Conservation (phyloP, 2,329 filamentous ascomycete species). For the Pestalotiopsis sp. region DNA sequence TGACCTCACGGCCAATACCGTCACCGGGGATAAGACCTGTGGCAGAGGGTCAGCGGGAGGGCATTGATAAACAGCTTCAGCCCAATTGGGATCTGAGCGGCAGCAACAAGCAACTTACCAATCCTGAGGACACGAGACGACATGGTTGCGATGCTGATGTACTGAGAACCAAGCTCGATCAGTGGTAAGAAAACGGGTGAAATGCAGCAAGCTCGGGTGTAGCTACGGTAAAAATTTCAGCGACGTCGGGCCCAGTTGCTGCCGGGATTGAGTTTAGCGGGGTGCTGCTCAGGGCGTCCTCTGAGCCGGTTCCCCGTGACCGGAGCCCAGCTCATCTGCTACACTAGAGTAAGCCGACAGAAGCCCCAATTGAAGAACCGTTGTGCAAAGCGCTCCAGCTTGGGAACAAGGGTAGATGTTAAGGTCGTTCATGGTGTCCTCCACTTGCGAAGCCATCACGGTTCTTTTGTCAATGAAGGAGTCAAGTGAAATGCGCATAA, state of each 20-base stretch:
- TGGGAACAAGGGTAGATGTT: neutral
- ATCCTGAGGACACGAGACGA: constrained; percentile 67
- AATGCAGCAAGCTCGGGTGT: neutral
- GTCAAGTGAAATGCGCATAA: neutral
- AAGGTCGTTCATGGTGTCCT: neutral
- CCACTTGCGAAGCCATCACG: neutral
- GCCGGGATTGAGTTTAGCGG: constrained; percentile 4
- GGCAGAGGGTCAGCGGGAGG: neutral
- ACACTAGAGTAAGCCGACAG: no score
- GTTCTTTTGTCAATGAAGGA: neutral
- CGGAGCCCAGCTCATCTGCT: constrained; percentile 1
- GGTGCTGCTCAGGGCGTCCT: neutral
- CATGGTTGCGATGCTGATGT: constrained; percentile 48
- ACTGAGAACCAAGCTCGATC: neutral
- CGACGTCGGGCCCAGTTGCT: constrained; percentile 2
- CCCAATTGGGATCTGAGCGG: neutral
- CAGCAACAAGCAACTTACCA: constrained; percentile 47
- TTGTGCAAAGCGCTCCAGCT: neutral
- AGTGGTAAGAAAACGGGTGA: neutral
- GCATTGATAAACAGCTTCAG: neutral
- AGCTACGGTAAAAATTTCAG: constrained; percentile 5
- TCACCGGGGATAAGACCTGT: constrained; percentile 94
- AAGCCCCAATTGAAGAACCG: neutral
- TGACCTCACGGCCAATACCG: constrained; percentile 98
- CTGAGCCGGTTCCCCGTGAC: neutral